phyloP scores from a whole-genome alignment of 495 filamentous ascomycete species.

The Neohortaea acidophila region DNA sequence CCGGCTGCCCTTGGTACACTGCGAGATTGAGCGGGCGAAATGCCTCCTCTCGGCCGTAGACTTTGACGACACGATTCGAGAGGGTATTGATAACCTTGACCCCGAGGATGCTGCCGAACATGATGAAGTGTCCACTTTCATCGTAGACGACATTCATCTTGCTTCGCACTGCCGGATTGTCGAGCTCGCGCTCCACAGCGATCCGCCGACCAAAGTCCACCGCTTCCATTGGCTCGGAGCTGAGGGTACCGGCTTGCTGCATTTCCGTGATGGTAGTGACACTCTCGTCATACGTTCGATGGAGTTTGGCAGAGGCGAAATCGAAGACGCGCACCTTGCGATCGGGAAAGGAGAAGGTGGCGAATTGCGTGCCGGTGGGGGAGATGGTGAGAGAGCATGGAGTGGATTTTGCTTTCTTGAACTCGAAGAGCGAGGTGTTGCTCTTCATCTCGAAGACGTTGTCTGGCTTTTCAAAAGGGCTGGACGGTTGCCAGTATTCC shows the following conservation, averaged over 20 bases:
- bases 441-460: slow-evolving; percentile 86
- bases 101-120: slow-evolving; percentile 84
- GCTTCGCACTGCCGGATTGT: slow-evolving; percentile 47
- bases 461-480: slow-evolving; percentile 75
- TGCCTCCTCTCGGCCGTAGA: slow-evolving; percentile 77
- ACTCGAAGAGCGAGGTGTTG: slow-evolving; percentile 85
- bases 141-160: slow-evolving; percentile 83
- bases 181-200: slow-evolving; percentile 75
- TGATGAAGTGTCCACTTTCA: slow-evolving; percentile 85
- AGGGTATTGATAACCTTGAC: slow-evolving; percentile 89
- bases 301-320: slow-evolving; percentile 72
- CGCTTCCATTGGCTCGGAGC: slow-evolving; percentile 60
- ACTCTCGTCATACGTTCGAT: slow-evolving; percentile 89
- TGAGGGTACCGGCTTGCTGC: slow-evolving; percentile 74
- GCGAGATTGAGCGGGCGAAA: slow-evolving; percentile 68
- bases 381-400: slow-evolving; percentile 78
- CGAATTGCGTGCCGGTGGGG: slow-evolving; percentile 68
- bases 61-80: slow-evolving; percentile 76
- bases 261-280: slow-evolving; percentile 71
- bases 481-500: slow-evolving; percentile 83
- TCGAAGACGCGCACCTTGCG: slow-evolving; percentile 86
- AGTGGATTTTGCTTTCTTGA: slow-evolving; percentile 78
- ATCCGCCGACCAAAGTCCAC: slow-evolving; percentile 86
- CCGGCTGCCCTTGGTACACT: slow-evolving; percentile 89
- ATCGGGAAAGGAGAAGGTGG: slow-evolving; percentile 84